A percentile compares a stretch with the other conserved stretches of the same genome.
Evolutionary conservation across 208 protist species (phyloP).

Genomic region (Trypanosoma congolense): DNA sequence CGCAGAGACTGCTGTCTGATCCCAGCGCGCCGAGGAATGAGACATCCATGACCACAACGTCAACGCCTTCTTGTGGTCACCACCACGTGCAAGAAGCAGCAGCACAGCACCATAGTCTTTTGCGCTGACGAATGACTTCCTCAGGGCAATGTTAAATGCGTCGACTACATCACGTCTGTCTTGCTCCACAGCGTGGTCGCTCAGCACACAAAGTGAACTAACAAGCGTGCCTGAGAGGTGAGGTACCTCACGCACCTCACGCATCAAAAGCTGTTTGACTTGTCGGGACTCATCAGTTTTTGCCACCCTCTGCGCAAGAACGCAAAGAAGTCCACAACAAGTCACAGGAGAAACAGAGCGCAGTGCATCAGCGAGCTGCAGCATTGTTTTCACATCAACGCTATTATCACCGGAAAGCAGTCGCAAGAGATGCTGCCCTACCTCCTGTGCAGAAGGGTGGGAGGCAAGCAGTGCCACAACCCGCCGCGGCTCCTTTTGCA

Average conservation of each 20-base stretch:
- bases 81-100: conserved; percentile 27
- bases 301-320: conserved; percentile 10
- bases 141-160: conserved; percentile 39
- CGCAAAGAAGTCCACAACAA: conserved; percentile 27
- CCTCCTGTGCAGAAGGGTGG: conserved; percentile 26
- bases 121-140: conserved; percentile 43
- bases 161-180: conserved; percentile 38
- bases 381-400: conserved; percentile 20
- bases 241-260: conserved; percentile 43
- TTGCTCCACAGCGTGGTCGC: conserved; percentile 7
- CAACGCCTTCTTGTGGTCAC: conserved; percentile 27
- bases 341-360: conserved; percentile 21
- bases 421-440: conserved; percentile 11
- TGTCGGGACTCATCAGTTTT: conserved; percentile 15
- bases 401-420: conserved; percentile 4
- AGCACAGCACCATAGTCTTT: conserved; percentile 50
- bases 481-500: conserved; percentile 26
- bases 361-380: conserved; percentile 25
- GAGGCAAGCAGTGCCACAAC: conserved; percentile 33
- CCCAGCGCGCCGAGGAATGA: conserved; percentile 77
- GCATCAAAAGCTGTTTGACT: conserved; percentile 32
- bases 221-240: conserved; percentile 33
- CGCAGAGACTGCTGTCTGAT: conserved; percentile 45
- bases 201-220: conserved; percentile 43
- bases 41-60: conserved; percentile 75